Conservation (phyloP, 768 basidiomycete species). For the Russula ochroleuca region DNA sequence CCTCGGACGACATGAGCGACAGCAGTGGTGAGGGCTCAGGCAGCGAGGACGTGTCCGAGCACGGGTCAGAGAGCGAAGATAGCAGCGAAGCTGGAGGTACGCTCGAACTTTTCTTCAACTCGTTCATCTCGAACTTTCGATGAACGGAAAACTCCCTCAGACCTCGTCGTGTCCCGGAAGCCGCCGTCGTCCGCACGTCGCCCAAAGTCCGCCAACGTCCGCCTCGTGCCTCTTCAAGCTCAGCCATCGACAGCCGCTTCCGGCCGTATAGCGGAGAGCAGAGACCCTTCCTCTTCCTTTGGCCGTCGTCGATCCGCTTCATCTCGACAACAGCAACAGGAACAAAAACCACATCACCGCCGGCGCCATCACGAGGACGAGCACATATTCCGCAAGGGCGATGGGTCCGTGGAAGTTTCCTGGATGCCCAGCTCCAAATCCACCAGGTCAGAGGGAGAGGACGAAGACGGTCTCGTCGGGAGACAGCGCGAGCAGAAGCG, state of each 20-base stretch:
- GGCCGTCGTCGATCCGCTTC: slow-evolving; percentile 54
- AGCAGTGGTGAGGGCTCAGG: slow-evolving; percentile 25
- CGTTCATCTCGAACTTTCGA: neutral
- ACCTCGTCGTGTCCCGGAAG: slow-evolving; percentile 3
- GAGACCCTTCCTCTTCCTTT: slow-evolving; percentile 60
- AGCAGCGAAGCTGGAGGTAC: slow-evolving; percentile 43
- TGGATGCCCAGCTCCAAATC: slow-evolving; percentile 59
- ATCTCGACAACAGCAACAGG: slow-evolving; percentile 27
- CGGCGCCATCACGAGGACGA: slow-evolving; percentile 14
- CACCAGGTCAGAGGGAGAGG: slow-evolving; percentile 24
- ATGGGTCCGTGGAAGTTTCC: slow-evolving; percentile 78
- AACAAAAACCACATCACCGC: neutral
- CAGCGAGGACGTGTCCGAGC: slow-evolving; percentile 5
- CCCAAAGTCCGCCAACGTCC: slow-evolving; percentile 51
- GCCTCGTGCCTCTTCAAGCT: slow-evolving; percentile 62
- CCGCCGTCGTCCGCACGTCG: slow-evolving; percentile 9
- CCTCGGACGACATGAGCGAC: slow-evolving; percentile 40
- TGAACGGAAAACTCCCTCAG: neutral
- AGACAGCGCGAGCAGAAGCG: slow-evolving; percentile 34
- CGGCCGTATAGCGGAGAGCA: slow-evolving; percentile 37
- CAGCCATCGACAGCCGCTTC: slow-evolving; percentile 32
- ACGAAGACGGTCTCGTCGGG: slow-evolving; percentile 27
- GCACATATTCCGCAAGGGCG: slow-evolving; percentile 35
- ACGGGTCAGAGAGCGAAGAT: slow-evolving; percentile 37
- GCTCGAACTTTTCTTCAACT: neutral